These are phyloP conservation scores for Nicotiana attenuata DNA, from an alignment of 257 asterid species.

Conservation along the genomic window DNA sequence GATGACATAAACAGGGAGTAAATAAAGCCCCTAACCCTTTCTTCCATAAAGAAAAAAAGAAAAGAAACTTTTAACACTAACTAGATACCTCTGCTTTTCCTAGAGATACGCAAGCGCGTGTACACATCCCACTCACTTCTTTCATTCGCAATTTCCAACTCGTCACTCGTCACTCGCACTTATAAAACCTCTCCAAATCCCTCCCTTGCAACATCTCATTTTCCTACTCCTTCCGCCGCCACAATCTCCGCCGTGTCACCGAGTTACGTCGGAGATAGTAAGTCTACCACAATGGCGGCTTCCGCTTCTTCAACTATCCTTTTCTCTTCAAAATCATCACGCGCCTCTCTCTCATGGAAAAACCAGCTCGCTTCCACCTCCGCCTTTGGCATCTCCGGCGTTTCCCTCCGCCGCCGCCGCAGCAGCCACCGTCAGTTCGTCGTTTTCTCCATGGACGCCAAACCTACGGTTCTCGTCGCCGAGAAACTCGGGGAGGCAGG, in stretches of 20 bases:
- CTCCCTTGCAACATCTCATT: not conserved
- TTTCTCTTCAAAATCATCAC: slow-evolving; percentile 26
- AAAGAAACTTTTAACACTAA: not conserved
- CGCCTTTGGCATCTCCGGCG: slow-evolving; percentile 33
- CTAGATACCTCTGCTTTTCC: not conserved
- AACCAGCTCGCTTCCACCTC: slow-evolving; percentile 29
- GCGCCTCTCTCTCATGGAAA: slow-evolving; percentile 35
- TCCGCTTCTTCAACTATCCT: slow-evolving; percentile 41
- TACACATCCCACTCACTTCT: not conserved
- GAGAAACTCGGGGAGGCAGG: slow-evolving; percentile 95
- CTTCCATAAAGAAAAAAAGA: too few relatives aligned
- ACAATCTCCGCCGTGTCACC: slow-evolving; percentile 4
- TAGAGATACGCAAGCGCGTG: not conserved
- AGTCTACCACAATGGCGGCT: slow-evolving; percentile 48
- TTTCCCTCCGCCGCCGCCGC: slow-evolving; percentile 31
- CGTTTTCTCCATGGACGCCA: slow-evolving; percentile 67
- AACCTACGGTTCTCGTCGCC: slow-evolving; percentile 83
- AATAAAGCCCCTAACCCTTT: too few relatives aligned
- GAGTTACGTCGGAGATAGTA: slow-evolving; percentile 1
- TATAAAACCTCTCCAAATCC: not conserved
- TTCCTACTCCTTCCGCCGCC: slow-evolving; percentile 5
- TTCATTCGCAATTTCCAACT: not conserved
- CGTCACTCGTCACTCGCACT: not conserved
- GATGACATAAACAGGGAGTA: too few relatives aligned
- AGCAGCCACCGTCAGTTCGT: slow-evolving; percentile 32